A percentile compares a stretch with the other conserved stretches of the same genome.
These are phyloP conservation scores for Myxozyma nipponensis DNA, from an alignment of 805 yeast species.

Conservation along the genomic window DNA sequence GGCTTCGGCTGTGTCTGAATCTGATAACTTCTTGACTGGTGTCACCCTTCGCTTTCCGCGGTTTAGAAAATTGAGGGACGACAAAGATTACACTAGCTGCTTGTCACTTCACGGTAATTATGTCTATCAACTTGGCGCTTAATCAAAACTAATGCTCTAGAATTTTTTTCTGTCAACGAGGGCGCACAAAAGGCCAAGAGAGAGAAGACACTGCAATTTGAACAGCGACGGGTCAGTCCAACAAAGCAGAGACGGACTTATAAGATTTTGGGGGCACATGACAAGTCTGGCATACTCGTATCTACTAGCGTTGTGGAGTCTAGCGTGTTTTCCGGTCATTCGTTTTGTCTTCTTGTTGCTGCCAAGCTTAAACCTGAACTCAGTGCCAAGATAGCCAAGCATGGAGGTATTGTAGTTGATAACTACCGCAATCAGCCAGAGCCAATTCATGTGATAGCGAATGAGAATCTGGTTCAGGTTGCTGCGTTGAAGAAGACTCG, in stretches of 20 bases:
- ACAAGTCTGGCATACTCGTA: background rate
- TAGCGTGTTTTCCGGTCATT: slow-evolving; percentile 11
- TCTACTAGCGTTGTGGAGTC: slow-evolving; percentile 2
- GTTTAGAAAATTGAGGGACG: slow-evolving; percentile 62
- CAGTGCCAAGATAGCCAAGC: slow-evolving; percentile 48
- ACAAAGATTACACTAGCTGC: slow-evolving; percentile 49
- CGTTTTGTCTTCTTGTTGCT: slow-evolving; percentile 7
- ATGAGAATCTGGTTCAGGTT: slow-evolving; percentile 41
- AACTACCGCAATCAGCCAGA: slow-evolving; percentile 4
- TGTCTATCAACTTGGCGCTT: background rate
- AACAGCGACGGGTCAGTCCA: slow-evolving; percentile 9
- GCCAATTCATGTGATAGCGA: slow-evolving; percentile 21
- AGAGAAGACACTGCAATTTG: slow-evolving; percentile 38
- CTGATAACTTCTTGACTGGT: slow-evolving; percentile 56
- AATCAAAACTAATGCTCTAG: slow-evolving; percentile 9
- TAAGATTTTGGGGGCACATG: background rate
- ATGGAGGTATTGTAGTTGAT: slow-evolving; percentile 31
- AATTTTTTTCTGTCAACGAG: slow-evolving; percentile 22
- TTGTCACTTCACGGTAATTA: slow-evolving; percentile 17
- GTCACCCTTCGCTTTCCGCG: slow-evolving; percentile 75
- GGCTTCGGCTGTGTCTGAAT: slow-evolving; percentile 59
- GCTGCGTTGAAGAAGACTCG: slow-evolving; percentile 43
- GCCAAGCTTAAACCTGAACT: slow-evolving; percentile 27
- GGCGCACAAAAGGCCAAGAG: slow-evolving; percentile 33
- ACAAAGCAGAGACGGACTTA: slow-evolving; percentile 2